phyloP scores from a whole-genome alignment of 768 basidiomycete species.

The Serendipita sp. region DNA sequence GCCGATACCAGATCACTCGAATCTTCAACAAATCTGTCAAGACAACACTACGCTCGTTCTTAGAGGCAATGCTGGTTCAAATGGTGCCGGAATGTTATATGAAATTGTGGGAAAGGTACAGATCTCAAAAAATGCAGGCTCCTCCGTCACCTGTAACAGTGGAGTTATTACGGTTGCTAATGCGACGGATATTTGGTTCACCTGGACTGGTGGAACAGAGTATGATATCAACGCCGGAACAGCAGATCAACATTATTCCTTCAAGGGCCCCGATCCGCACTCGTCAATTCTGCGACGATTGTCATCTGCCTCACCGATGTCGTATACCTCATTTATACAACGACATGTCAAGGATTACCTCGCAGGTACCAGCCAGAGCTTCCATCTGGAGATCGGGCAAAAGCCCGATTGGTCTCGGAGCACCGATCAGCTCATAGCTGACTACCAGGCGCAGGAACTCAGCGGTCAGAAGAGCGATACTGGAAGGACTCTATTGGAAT shows the following conservation, averaged over 20 bases:
- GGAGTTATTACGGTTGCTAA: slow-evolving; percentile 30
- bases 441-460: slow-evolving; percentile 25
- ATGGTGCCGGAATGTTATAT: slow-evolving; percentile 46
- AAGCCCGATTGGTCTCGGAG: slow-evolving; percentile 32
- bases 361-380: slow-evolving; percentile 22
- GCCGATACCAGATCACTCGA: slow-evolving; percentile 33
- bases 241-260: slow-evolving; percentile 39
- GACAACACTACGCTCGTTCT: slow-evolving; percentile 33
- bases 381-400: slow-evolving; percentile 46
- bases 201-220: slow-evolving; percentile 62
- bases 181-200: slow-evolving; percentile 42
- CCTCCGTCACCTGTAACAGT: slow-evolving; percentile 23
- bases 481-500: slow-evolving; percentile 55
- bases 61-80: slow-evolving; percentile 29
- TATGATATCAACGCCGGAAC: slow-evolving; percentile 50
- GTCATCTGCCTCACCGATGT: slow-evolving; percentile 13
- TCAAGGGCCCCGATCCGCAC: slow-evolving; percentile 49
- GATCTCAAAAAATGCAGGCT: slow-evolving; percentile 16
- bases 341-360: slow-evolving; percentile 40
- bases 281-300: slow-evolving; percentile 27
- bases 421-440: slow-evolving; percentile 39
- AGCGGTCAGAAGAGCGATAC: slow-evolving; percentile 21
- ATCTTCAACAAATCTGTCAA: slow-evolving; percentile 45
- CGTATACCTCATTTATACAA: slow-evolving; percentile 28
- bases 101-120: slow-evolving; percentile 42